phyloP scores from a whole-genome alignment of 148 eudicot species.

The Dysphania ambrosioides region DNA sequence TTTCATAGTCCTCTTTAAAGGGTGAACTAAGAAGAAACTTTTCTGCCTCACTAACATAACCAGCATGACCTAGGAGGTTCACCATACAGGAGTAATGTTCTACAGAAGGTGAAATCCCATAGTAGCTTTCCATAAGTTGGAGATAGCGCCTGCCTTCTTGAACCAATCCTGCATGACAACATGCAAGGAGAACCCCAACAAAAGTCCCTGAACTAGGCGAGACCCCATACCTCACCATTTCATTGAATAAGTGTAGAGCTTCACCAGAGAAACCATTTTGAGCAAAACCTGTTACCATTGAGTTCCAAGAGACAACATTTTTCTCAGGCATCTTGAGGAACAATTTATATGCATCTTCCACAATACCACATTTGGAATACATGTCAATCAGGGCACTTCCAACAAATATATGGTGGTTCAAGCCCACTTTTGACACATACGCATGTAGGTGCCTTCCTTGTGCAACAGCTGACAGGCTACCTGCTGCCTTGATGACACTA shows the following conservation, averaged over 20 bases:
- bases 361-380: conserved; percentile 46
- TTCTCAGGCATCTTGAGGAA: conserved; percentile 37
- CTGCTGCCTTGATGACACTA: conserved; percentile 39
- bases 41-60: conserved; percentile 46
- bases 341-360: conserved; percentile 42
- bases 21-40: conserved; percentile 36
- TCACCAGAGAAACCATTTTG: conserved; percentile 43
- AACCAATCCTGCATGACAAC: conserved; percentile 62
- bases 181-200: conserved; percentile 62
- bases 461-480: conserved; percentile 26
- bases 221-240: conserved; percentile 35
- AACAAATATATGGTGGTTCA: conserved; percentile 33
- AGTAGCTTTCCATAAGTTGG: conserved; percentile 49
- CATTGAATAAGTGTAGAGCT: conserved; percentile 41
- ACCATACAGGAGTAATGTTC: conserved; percentile 83
- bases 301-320: background rate
- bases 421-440: conserved; percentile 35
- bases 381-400: conserved; percentile 50
- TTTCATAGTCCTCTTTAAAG: conserved; percentile 48
- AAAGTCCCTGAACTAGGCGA: conserved; percentile 38
- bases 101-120: conserved; percentile 47
- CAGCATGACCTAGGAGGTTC: conserved; percentile 67
- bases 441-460: conserved; percentile 40
- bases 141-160: conserved; percentile 51
- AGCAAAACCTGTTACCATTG: conserved; percentile 30